These are phyloP conservation scores for Vitis amurensis DNA, from an alignment of 164 flowering plant genomes.

Conservation along the genomic window DNA sequence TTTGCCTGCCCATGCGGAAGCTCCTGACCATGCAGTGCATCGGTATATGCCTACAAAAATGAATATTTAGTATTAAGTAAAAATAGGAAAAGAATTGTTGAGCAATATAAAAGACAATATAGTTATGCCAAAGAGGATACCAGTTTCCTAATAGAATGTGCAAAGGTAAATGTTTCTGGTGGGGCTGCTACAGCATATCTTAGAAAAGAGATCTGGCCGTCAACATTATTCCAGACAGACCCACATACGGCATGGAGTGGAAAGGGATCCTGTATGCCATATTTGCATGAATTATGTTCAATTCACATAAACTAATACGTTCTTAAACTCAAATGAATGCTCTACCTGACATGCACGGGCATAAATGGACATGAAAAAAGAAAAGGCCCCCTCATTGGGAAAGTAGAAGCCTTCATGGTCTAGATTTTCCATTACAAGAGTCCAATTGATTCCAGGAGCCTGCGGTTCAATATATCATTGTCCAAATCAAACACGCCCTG, in stretches of 20 bases:
- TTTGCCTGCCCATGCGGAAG: conserved; percentile 53
- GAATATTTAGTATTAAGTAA: background rate
- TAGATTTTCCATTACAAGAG: conserved; percentile 69
- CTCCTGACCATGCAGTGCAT: conserved; percentile 50
- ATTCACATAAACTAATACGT: too few relatives aligned
- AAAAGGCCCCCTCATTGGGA: conserved; percentile 74
- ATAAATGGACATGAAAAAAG: conserved; percentile 72
- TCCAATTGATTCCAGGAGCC: conserved; percentile 89
- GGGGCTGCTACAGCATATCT: conserved; percentile 74
- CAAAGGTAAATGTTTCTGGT: conserved; percentile 77
- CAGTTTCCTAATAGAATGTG: conserved; percentile 67
- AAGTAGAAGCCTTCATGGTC: conserved; percentile 92
- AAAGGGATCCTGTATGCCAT: conserved; percentile 67
- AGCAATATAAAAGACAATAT: too few relatives aligned
- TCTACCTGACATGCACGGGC: conserved; percentile 46
- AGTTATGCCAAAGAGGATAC: conserved; percentile 30
- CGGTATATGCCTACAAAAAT: conserved; percentile 53
- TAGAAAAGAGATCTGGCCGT: conserved; percentile 83
- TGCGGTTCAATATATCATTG: conserved; percentile 27
- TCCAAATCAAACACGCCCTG: background rate
- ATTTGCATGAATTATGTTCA: background rate
- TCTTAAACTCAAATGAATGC: too few relatives aligned
- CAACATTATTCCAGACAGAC: conserved; percentile 78
- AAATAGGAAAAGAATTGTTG: too few relatives aligned
- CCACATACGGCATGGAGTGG: conserved; percentile 88